phyloP scores from a whole-genome alignment of 495 filamentous ascomycete genomes.

The Hyaloscypha variabilis region DNA sequence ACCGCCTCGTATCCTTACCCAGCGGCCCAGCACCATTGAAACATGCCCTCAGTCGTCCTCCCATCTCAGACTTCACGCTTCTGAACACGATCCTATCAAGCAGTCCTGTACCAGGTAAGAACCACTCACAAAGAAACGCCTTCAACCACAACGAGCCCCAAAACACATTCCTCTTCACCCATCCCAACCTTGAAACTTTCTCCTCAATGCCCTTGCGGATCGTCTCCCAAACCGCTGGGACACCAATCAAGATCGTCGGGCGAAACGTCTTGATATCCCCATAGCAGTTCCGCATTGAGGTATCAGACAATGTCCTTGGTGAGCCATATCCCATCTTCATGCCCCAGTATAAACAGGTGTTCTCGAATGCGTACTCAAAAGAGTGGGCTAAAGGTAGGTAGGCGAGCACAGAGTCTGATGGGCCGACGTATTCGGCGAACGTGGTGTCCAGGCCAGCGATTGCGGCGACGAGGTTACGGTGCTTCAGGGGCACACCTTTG shows the following conservation, averaged over 20 bases:
- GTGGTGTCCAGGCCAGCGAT: constrained; percentile 85
- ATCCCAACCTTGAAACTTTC: constrained; percentile 74
- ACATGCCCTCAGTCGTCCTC: constrained; percentile 74
- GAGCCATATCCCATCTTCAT: constrained; percentile 75
- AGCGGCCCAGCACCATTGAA: constrained; percentile 86
- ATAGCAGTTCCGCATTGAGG: constrained; percentile 84
- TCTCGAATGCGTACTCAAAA: constrained; percentile 96
- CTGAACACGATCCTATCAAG: constrained; percentile 80
- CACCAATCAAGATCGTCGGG: constrained; percentile 87
- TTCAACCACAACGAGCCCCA: constrained; percentile 79
- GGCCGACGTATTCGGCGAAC: constrained; percentile 78
- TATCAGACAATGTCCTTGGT: constrained; percentile 79
- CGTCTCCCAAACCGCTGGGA: constrained; percentile 94
- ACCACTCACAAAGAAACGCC: constrained; percentile 63
- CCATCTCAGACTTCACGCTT: constrained; percentile 85
- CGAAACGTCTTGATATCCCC: constrained; percentile 93
- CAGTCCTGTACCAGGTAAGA: constrained; percentile 70
- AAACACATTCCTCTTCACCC: constrained; percentile 77
- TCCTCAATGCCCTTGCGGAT: constrained; percentile 93
- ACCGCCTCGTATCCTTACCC: constrained; percentile 80
- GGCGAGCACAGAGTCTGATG: constrained; percentile 82
- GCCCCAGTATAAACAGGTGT: constrained; percentile 88
- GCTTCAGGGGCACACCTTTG: constrained; percentile 90
- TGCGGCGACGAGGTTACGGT: constrained; percentile 87
- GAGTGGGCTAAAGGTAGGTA: constrained; percentile 95